phyloP scores from a whole-genome alignment of 805 yeast genomes.

The Saccharomycopsis synnaedendra region DNA sequence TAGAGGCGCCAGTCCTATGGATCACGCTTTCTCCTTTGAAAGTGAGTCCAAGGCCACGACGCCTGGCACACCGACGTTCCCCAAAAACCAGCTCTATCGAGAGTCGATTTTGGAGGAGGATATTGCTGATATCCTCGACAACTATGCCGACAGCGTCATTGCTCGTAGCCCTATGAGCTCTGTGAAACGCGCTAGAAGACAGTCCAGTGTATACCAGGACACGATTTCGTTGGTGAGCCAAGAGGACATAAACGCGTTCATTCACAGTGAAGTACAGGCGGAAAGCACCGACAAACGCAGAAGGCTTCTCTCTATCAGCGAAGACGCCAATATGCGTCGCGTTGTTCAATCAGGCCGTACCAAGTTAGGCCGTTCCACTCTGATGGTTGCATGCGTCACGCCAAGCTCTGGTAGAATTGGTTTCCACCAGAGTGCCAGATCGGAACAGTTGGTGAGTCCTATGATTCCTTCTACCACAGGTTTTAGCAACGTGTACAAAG shows the following conservation, averaged over 20 bases:
- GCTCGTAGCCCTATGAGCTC: background rate
- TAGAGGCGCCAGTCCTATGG: too few relatives aligned
- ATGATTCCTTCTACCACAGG: background rate
- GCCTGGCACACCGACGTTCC: background rate
- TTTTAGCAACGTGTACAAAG: background rate
- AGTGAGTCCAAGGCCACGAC: background rate
- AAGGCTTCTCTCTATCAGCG: background rate
- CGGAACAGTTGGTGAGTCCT: background rate
- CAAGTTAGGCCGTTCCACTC: background rate
- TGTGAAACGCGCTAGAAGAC: slow-evolving; percentile 5
- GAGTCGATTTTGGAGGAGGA: slow-evolving; percentile 9
- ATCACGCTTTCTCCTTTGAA: background rate
- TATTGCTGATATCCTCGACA: slow-evolving; percentile 5
- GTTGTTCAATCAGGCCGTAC: background rate
- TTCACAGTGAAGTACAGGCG: background rate
- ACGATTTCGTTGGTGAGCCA: slow-evolving; percentile 4
- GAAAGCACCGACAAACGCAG: background rate
- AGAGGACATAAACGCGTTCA: background rate
- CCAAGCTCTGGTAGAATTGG: background rate
- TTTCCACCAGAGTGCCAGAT: background rate
- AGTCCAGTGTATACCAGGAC: slow-evolving; percentile 9
- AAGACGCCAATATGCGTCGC: background rate
- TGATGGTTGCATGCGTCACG: background rate
- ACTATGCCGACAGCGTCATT: background rate
- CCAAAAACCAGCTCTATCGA: background rate